Conservation (phyloP, 208 protist species). For the Novymonas esmeraldas region DNA sequence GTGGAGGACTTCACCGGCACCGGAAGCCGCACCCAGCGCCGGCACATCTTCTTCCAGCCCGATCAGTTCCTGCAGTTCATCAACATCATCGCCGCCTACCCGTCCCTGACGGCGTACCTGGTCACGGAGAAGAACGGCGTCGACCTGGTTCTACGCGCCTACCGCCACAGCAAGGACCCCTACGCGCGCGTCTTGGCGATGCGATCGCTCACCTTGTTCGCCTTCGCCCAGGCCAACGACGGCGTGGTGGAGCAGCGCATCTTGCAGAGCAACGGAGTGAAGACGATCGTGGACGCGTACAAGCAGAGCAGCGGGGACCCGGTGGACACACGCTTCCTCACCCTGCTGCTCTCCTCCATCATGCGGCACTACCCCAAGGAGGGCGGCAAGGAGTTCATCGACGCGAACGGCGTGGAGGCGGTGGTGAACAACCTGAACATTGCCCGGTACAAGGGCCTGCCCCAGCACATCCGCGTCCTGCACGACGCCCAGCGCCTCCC, state of each 20-base stretch:
- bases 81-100: conserved; percentile 78
- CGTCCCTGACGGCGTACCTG: conserved; percentile 73
- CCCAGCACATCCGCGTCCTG: conserved; percentile 87
- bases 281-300: conserved; percentile 78
- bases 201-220: conserved; percentile 78
- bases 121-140: conserved; percentile 76
- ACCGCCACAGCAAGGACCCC: conserved; percentile 68
- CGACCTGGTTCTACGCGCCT: conserved; percentile 71
- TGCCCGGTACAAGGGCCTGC: conserved; percentile 85
- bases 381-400: conserved; percentile 78
- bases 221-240: conserved; percentile 82
- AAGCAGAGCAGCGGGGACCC: conserved; percentile 85
- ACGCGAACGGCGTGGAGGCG: conserved; percentile 75
- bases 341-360: conserved; percentile 86
- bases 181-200: conserved; percentile 80
- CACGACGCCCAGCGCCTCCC: conserved; percentile 78
- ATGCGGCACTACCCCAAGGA: conserved; percentile 84
- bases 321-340: conserved; percentile 86
- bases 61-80: conserved; percentile 87
- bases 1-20: conserved; percentile 82
- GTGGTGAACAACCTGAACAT: conserved; percentile 85
- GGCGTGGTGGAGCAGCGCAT: conserved; percentile 77
- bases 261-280: conserved; percentile 73
- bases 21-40: conserved; percentile 47
- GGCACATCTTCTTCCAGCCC: conserved; percentile 88